phyloP scores from a whole-genome alignment of 129 eudicot genomes.

The Cynara cardunculus region DNA sequence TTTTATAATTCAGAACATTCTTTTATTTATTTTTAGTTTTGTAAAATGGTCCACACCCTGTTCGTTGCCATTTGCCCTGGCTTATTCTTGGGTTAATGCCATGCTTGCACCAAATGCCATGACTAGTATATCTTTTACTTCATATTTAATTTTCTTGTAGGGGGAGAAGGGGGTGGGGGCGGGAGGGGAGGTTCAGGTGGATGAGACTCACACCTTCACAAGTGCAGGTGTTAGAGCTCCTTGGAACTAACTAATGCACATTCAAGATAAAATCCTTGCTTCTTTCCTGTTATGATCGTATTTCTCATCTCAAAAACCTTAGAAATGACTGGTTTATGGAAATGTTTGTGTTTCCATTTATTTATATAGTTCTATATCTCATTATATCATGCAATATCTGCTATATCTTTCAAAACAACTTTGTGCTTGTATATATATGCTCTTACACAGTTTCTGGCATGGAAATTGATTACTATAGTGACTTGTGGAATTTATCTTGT shows the following conservation, averaged over 20 bases:
- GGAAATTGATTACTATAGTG: slow-evolving; percentile 22
- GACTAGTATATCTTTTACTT: no score
- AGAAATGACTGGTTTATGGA: background rate
- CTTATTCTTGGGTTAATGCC: no score
- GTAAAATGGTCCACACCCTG: no score
- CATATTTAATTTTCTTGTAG: no score
- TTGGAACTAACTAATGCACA: no score
- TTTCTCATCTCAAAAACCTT: background rate
- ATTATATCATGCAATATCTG: background rate
- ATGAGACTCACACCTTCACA: no score
- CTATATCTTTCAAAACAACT: background rate
- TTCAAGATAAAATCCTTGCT: background rate
- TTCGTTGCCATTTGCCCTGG: no score
- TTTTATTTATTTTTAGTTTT: no score
- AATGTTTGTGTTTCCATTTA: background rate
- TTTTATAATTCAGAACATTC: no score
- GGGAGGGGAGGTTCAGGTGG: no score
- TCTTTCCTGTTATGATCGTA: background rate
- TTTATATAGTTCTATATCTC: background rate
- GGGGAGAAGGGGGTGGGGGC: no score
- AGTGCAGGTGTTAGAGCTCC: background rate
- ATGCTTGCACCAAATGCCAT: no score
- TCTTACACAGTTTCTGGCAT: slow-evolving; percentile 10
- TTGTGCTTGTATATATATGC: background rate
- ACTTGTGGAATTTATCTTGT: slow-evolving; percentile 65